Conservation (phyloP, 805 yeast species). For the Zygosaccharomyces siamensis region DNA sequence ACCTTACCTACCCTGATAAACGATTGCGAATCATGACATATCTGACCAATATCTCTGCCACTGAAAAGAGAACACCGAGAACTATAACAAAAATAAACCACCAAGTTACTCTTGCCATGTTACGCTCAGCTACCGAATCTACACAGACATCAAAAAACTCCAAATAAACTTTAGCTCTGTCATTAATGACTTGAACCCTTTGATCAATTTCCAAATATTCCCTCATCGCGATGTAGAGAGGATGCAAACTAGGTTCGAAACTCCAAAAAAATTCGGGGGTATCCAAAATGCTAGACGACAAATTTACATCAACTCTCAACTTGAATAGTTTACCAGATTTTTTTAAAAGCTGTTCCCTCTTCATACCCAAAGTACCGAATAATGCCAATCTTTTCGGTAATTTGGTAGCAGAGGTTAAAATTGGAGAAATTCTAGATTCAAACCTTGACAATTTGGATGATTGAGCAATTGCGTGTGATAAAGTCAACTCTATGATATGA, state of each 20-base stretch:
- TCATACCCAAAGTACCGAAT: conserved; percentile 81
- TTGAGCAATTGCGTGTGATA: conserved; percentile 96
- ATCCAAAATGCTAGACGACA: conserved; percentile 84
- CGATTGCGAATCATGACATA: conserved; percentile 42
- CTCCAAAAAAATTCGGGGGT: conserved; percentile 98
- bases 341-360: conserved; percentile 75
- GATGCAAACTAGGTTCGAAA: conserved; percentile 89
- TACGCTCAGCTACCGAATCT: conserved; percentile 89
- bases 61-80: conserved; percentile 70
- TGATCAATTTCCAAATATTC: conserved; percentile 94
- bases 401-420: conserved; percentile 77
- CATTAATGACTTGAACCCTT: conserved; percentile 88
- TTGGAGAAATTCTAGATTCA: conserved; percentile 85
- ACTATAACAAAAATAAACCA: conserved; percentile 80
- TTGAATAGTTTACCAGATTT: conserved; percentile 90
- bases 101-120: conserved; percentile 87
- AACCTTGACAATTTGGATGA: conserved; percentile 86
- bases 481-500: conserved; percentile 83
- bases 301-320: conserved; percentile 85
- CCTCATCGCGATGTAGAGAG: conserved; percentile 80
- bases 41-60: conserved; percentile 62
- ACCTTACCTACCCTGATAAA: neutral
- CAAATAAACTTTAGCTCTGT: conserved; percentile 86
- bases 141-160: conserved; percentile 91
- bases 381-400: conserved; percentile 86